These are phyloP conservation scores for Schwanniomyces sp. DNA, from an alignment of 805 yeast genomes.

Conservation along the genomic window DNA sequence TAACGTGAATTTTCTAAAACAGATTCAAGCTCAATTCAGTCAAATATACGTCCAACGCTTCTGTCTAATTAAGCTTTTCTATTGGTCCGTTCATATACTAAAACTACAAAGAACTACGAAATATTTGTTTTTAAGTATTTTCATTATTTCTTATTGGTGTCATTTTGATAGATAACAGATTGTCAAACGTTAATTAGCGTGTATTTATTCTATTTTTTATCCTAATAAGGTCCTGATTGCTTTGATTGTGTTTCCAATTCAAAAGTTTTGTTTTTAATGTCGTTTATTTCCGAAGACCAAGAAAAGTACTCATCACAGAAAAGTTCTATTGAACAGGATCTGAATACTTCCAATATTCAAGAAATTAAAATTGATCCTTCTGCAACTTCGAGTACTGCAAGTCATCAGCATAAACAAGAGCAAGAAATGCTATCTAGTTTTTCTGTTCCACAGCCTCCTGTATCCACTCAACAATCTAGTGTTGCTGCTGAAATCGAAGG, in stretches of 20 bases:
- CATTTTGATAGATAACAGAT: neutral
- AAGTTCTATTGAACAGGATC: neutral
- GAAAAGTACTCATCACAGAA: neutral
- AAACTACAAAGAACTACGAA: neutral
- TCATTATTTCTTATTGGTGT: neutral
- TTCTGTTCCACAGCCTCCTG: slow-evolving; percentile 43
- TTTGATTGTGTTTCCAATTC: neutral
- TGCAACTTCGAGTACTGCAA: slow-evolving; percentile 30
- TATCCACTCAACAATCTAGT: slow-evolving; percentile 36
- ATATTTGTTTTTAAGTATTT: neutral
- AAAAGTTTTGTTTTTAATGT: neutral
- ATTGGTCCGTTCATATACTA: neutral
- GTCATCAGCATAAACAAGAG: slow-evolving; percentile 44
- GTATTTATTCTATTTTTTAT: neutral
- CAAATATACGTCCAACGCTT: neutral
- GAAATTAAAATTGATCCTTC: slow-evolving; percentile 6
- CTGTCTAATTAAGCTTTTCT: neutral
- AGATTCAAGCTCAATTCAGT: neutral
- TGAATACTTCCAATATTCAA: slow-evolving; percentile 1
- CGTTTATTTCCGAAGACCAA: neutral
- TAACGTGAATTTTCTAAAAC: neutral
- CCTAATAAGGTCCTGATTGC: neutral
- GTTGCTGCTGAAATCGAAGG: slow-evolving; percentile 25
- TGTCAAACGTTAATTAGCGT: neutral
- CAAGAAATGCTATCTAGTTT: slow-evolving; percentile 40